These are phyloP conservation scores for Choanephora cucurbitarum DNA, from an alignment of 371 early-diverging fungal genomes.

Conservation along the genomic window DNA sequence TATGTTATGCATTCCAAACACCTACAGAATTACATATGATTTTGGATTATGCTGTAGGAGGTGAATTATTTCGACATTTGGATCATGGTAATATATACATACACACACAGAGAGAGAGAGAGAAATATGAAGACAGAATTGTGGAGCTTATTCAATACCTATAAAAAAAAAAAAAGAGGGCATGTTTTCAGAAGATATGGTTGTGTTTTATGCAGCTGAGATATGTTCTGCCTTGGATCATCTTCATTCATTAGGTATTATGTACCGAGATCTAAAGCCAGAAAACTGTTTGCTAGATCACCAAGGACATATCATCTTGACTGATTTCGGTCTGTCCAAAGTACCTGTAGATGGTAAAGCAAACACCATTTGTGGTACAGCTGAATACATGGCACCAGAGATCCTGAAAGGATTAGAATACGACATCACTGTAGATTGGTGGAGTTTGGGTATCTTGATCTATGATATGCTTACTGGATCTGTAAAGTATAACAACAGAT, in stretches of 20 bases:
- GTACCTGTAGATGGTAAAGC: conserved; percentile 62
- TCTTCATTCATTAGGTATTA: conserved; percentile 84
- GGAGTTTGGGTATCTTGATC: conserved; percentile 90
- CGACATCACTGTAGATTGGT: conserved; percentile 90
- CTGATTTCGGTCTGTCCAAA: conserved; percentile 94
- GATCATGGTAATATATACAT: conserved; percentile 49
- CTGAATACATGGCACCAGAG: conserved; percentile 90
- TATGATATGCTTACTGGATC: conserved; percentile 88
- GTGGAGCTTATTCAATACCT: too few species aligned
- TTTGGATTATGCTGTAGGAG: conserved; percentile 97
- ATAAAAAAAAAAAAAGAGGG: too few species aligned
- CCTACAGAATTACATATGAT: conserved; percentile 86
- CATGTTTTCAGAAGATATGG: conserved; percentile 74
- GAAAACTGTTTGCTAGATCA: conserved; percentile 87
- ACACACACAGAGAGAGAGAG: not conserved
- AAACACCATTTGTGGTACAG: conserved; percentile 90
- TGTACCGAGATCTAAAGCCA: conserved; percentile 90
- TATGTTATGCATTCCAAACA: conserved; percentile 95
- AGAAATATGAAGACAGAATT: too few species aligned
- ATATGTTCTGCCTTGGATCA: conserved; percentile 86
- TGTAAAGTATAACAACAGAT: too few species aligned
- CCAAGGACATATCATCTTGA: conserved; percentile 83
- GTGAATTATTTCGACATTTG: conserved; percentile 98
- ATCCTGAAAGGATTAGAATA: conserved; percentile 83
- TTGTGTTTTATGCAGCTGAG: conserved; percentile 87